Percentiles rank a stretch among this genome's conserved stretches.
These are phyloP conservation scores for Monosporascus sp. DNA, from an alignment of 2,329 filamentous ascomycete genomes.

Conservation along the genomic window DNA sequence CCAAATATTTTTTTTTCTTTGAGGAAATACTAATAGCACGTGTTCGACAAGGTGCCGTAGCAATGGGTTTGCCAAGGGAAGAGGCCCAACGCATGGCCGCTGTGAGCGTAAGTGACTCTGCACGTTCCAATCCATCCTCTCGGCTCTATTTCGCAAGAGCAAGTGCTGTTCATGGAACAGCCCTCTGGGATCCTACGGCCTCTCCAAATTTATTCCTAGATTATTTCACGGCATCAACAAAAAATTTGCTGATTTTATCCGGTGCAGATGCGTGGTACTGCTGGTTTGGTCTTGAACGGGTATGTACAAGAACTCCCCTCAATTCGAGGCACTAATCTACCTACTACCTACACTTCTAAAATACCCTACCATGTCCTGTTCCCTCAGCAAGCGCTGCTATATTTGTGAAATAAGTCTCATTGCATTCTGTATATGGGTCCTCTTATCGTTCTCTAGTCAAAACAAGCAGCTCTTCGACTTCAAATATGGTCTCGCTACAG, in stretches of 20 bases:
- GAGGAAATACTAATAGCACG: not conserved
- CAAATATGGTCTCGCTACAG: not conserved
- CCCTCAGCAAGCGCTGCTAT: no score
- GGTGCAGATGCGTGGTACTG: slow-evolving; percentile 60
- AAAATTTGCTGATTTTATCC: not conserved
- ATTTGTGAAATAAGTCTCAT: no score
- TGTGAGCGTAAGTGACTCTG: slow-evolving; percentile 44
- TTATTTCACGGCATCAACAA: no score
- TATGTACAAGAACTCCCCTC: not conserved
- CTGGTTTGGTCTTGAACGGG: slow-evolving; percentile 61
- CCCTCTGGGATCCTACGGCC: no score
- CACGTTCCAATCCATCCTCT: not conserved
- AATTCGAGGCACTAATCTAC: not conserved
- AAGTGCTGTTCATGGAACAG: not conserved
- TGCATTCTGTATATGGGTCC: no score
- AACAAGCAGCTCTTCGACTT: no score
- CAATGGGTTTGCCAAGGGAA: slow-evolving; percentile 68
- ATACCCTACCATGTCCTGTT: not conserved
- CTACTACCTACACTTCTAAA: not conserved
- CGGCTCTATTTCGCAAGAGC: not conserved
- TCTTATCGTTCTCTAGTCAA: no score
- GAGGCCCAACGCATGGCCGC: slow-evolving; percentile 75
- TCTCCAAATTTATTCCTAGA: no score
- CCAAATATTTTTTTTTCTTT: not conserved
- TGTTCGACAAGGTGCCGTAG: slow-evolving; percentile 50